Base-by-base conservation (phyloP, 1,284 basidiomycete genomes). In the Thecaphora thlaspeos region DNA sequence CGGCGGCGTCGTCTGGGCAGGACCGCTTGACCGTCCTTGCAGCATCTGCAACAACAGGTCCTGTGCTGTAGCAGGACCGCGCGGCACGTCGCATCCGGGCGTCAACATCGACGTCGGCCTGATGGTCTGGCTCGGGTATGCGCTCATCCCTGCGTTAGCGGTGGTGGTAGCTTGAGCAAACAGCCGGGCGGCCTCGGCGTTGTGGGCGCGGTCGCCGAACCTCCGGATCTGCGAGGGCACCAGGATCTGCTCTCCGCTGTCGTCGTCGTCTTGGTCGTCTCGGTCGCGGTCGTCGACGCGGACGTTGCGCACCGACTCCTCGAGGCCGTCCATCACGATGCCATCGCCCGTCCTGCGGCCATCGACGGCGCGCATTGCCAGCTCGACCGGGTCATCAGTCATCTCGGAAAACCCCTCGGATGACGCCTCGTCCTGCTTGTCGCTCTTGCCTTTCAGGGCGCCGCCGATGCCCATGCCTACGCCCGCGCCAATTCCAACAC, bases 361-460 rank as follows among this genome's bases (percentile, higher is more conserved):
- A 41, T 64, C 65, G 4, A 70, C 57, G 11, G 67, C 72, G 15
- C 69, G 59, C 70, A 75, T 73, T 3, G 70, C 72, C 22, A 68
- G 44, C n/a, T 74, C 67, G 5, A 71, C 61, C 3, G 70, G 66
- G 41, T 73, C 74, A 19, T 75, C 72, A 18, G 58, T 52, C 17
- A 55, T 51, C 23, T 56, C 66, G 4, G 65, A 62, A 24, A 30
- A 30, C 12, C 43, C 55, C 43, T 63, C 47, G 34, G 65, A 41
- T 24, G 46, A 26, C 4, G 41, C 41, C n/a, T 57, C 41, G 15
- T 37, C 44, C 15, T 28, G n/a, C n/a, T n/a, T n/a, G 40, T 26
- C 14, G 12, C 42, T 11, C 24, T 21, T 21, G 17, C 32, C n/a
- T 19, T 47, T 17, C 7, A 12, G 43, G 14, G 21, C 19, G 4